A percentile compares a stretch with the other conserved stretches of the same genome.
phyloP scores from a whole-genome alignment of 2,329 filamentous ascomycete species.

The Lachnellula arida region DNA sequence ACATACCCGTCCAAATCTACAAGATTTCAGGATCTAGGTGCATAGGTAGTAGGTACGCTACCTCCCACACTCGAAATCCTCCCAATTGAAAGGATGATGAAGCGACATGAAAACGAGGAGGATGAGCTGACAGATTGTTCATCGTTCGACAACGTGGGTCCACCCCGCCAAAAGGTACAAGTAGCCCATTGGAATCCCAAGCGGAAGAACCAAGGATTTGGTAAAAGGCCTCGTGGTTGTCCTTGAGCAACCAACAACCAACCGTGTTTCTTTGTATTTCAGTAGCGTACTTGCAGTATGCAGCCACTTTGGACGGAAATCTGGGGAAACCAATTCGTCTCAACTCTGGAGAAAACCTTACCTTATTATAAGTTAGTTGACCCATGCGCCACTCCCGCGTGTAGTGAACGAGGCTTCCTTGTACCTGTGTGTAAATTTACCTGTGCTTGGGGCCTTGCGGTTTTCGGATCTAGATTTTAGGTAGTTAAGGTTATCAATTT shows the following conservation, averaged over 20 bases:
- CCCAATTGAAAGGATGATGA: not conserved
- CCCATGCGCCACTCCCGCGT: not conserved
- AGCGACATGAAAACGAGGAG: not conserved
- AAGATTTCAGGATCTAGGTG: not conserved
- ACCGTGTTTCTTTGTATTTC: not conserved
- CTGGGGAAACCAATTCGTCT: not conserved
- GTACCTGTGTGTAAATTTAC: not conserved
- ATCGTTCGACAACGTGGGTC: not conserved
- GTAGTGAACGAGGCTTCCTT: not conserved
- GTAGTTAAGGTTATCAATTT: not conserved
- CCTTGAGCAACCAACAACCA: not conserved
- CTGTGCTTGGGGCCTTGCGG: not conserved
- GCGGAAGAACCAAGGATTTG: not conserved
- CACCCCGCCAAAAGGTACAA: not conserved
- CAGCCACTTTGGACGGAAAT: not conserved
- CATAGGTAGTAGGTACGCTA: too few relatives aligned
- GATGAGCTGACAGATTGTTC: not conserved
- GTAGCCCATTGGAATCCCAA: too few relatives aligned
- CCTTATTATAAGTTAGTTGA: not conserved
- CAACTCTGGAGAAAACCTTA: not conserved
- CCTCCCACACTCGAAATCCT: not conserved
- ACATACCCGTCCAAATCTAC: conserved; percentile 3
- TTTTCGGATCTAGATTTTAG: not conserved
- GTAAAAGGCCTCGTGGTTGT: conserved; percentile 1
- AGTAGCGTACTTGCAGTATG: not conserved